Percentiles rank a stretch among this genome's conserved stretches.
These are phyloP conservation scores for Periconia sp. DNA, from an alignment of 2,329 filamentous ascomycete species.

Conservation along the genomic window DNA sequence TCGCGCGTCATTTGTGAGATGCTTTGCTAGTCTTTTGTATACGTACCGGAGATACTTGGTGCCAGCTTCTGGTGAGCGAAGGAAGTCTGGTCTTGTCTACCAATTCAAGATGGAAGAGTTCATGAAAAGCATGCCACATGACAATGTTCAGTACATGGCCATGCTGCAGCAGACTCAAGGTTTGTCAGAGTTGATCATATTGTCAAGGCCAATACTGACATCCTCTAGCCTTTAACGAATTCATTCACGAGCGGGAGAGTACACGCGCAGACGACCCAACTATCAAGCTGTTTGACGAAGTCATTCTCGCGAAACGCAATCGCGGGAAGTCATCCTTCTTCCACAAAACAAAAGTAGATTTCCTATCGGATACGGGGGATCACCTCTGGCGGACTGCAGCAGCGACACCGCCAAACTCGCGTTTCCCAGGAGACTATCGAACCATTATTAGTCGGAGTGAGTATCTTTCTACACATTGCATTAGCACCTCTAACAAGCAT, in stretches of 20 bases:
- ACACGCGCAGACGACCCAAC: constrained; percentile 66
- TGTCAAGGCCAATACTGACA: constrained; percentile 13
- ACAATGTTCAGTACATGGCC: constrained; percentile 68
- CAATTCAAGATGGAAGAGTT: constrained; percentile 72
- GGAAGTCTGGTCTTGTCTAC: constrained; percentile 67
- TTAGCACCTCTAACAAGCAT: constrained; percentile 58
- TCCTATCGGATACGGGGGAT: constrained; percentile 74
- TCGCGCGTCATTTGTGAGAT: constrained; percentile 71
- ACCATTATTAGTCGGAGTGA: constrained; percentile 57
- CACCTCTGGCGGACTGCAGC: constrained; percentile 77
- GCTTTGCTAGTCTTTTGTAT: constrained; percentile 72
- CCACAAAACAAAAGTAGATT: constrained; percentile 63
- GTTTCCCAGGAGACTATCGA: constrained; percentile 62
- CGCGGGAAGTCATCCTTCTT: constrained; percentile 71
- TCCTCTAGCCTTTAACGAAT: constrained; percentile 73
- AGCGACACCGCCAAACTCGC: constrained; percentile 61
- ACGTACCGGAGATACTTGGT: constrained; percentile 70
- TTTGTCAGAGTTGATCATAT: constrained; percentile 28
- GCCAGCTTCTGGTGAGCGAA: constrained; percentile 65
- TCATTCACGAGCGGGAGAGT: constrained; percentile 80
- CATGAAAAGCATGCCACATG: constrained; percentile 66
- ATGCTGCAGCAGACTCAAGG: constrained; percentile 70
- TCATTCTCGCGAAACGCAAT: constrained; percentile 79
- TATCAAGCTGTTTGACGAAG: constrained; percentile 81
- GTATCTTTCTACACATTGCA: constrained; percentile 61